Base-by-base conservation (phyloP, 1,139 yeast genomes). In the Pichia sp. region DNA sequence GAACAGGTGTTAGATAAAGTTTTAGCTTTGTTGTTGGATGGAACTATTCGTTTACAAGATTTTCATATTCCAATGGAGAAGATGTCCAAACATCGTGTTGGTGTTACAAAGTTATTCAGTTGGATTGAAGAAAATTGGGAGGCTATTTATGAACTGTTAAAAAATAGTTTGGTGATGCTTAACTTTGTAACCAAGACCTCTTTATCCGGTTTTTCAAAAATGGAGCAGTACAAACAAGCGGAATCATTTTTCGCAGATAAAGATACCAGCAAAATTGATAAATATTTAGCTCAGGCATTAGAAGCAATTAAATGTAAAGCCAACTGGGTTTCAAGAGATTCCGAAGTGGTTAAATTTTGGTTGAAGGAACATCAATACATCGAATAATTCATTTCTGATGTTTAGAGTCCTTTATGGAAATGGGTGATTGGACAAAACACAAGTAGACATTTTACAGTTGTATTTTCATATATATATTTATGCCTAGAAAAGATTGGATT, bases 41-140 rank as follows among this genome's bases (percentile, higher is more conserved):
- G 87, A 34, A 77, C 82, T 34, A 72, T 88, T 53, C 81, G 85
- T 59, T 69, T 78, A 33, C 97, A 90, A 69, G 97, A 90, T 64
- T 76, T 85, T 47, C 81, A 80, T 62, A 75, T 82, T 51, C 88
- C 95, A 55, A 71, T 90, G 75, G 75, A 69, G 51, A 87, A 92
- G 36, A 68, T 86, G 66, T 71, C 82, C 57, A 59, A 75, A 23
- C 80, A 79, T 57, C 70, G 67, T 47, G 71, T 68, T 39, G 95
- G 95, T 66, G 70, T 78, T 50, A 72, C 73, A 53, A 75, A 77
- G 26, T 65, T 81, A 53, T 90, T 92, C 88, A 52, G 59, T n/a
- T 90, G 96, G 95, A 61, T 82, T 55, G 75, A 75, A 52, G 57
- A 52, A n/a, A 81, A 88, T 63, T 88, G 94, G 90, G 86, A 77